phyloP scores from a whole-genome alignment of 108 stramenopile genomes.

The Schizochytrium sp. region DNA sequence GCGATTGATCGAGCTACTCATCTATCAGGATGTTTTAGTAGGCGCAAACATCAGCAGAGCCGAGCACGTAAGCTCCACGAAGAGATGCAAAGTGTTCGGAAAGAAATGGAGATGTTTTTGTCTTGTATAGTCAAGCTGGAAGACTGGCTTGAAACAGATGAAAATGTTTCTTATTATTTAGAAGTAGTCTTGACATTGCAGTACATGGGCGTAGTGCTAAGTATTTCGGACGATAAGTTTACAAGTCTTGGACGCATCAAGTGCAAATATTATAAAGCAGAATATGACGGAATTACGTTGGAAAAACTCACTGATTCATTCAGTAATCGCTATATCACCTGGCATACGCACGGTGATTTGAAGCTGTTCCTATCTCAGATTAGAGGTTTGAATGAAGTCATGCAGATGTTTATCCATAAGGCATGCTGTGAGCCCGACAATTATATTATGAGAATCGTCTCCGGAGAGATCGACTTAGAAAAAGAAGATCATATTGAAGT shows the following conservation, averaged over 20 bases:
- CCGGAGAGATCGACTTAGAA: not conserved
- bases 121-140: not conserved
- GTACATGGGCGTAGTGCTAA: constrained; percentile 1
- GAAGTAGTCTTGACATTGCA: constrained; percentile 28
- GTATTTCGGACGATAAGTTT: not conserved
- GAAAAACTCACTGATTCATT: not conserved
- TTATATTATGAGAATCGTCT: not conserved
- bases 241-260: not conserved
- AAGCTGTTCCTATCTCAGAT: not conserved
- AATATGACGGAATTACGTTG: not conserved
- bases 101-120: not conserved
- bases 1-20: not conserved
- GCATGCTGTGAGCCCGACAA: not conserved
- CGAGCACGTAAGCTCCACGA: not conserved
- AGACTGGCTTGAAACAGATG: not conserved
- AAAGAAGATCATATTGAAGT: not conserved
- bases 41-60: not conserved
- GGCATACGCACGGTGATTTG: constrained; percentile 20
- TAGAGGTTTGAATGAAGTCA: not conserved
- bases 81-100: not conserved
- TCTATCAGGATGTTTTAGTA: not conserved
- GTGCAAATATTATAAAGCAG: not conserved
- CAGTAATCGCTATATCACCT: not conserved
- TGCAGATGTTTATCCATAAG: not conserved
- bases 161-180: not conserved